Conservation (phyloP, 2,329 filamentous ascomycete species). For the Fusarium beomiforme region DNA sequence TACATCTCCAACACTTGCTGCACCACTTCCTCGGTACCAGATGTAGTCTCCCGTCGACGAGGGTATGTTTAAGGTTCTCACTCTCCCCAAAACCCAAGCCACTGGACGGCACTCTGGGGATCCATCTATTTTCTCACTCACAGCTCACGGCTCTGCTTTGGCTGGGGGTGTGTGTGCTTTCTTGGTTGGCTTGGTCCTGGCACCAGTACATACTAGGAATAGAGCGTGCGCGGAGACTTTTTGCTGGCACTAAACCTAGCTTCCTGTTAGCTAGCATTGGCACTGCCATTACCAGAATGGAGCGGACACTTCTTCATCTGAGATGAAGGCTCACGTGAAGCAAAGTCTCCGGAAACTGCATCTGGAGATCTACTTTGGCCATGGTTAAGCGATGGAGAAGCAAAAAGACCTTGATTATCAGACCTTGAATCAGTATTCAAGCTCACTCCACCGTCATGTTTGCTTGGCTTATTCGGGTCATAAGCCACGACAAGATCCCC, state of each 20-base stretch:
- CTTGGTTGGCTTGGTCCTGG: not conserved
- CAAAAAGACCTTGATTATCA: not conserved
- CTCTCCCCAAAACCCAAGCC: constrained; percentile 39
- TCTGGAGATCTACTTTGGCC: not conserved
- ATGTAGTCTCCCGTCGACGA: constrained; percentile 33
- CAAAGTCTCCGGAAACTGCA: constrained; percentile 7
- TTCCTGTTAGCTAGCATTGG: not conserved
- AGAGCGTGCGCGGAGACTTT: constrained; percentile 19
- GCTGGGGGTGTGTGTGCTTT: not conserved
- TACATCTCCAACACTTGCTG: not conserved
- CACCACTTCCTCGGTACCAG: constrained; percentile 24
- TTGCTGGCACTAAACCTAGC: not conserved
- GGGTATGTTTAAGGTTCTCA: constrained; percentile 45
- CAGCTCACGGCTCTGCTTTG: constrained; percentile 8
- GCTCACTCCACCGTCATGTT: not conserved
- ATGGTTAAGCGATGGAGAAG: not conserved
- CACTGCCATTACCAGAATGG: constrained; percentile 29
- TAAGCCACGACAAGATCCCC: constrained; percentile 16
- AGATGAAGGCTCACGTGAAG: not conserved
- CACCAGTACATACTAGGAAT: constrained; percentile 1
- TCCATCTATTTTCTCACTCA: constrained; percentile 21
- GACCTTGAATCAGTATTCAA: not conserved
- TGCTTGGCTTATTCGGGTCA: not conserved
- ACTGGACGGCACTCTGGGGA: constrained; percentile 32
- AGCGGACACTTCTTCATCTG: constrained; percentile 15